Percentiles rank a stretch among this genome's conserved stretches.
phyloP scores from a whole-genome alignment of 2,329 filamentous ascomycete genomes.

The Claviceps paspali region DNA sequence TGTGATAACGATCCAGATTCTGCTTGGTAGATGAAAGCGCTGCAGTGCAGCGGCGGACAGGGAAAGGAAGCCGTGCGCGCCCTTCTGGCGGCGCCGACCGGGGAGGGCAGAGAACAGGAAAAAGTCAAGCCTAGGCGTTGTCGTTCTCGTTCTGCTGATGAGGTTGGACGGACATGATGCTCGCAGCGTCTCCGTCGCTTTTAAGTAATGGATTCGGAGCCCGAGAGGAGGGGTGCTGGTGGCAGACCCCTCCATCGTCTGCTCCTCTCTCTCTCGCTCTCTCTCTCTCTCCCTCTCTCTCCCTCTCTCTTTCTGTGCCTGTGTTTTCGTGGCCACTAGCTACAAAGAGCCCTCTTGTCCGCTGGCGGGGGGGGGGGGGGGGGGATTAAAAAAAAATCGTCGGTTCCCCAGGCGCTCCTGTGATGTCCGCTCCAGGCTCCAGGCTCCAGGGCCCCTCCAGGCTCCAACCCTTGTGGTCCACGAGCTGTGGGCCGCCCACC shows the following conservation, averaged over 20 bases:
- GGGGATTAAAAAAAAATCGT: background rate
- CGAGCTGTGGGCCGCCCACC: too few species aligned
- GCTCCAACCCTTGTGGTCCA: too few species aligned
- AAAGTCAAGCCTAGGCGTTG: background rate
- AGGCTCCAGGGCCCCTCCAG: too few species aligned
- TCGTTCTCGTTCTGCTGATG: too few species aligned
- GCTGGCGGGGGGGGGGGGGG: too few species aligned
- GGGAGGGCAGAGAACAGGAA: background rate
- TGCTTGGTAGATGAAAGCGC: conserved; percentile 6
- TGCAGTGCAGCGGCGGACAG: conserved; percentile 1
- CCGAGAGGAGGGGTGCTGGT: background rate
- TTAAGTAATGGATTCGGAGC: too few species aligned
- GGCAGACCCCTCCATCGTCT: background rate
- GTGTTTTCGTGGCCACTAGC: conserved; percentile 11
- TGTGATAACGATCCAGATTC: conserved; percentile 6
- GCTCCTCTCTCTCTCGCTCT: too few species aligned
- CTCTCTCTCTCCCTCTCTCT: too few species aligned
- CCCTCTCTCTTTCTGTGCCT: too few species aligned
- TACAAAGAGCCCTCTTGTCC: too few species aligned
- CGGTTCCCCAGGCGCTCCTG: background rate
- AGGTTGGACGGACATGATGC: background rate
- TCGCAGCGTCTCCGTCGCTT: conserved; percentile 19
- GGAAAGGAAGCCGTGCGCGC: conserved; percentile 10
- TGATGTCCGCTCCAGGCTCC: too few species aligned
- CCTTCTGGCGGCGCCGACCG: conserved; percentile 11